Evolutionary conservation across 2,329 filamentous ascomycete species (phyloP), one percentile per base, ranked within the genome.

Genomic region (Leptoxyphium fumago): DNA sequence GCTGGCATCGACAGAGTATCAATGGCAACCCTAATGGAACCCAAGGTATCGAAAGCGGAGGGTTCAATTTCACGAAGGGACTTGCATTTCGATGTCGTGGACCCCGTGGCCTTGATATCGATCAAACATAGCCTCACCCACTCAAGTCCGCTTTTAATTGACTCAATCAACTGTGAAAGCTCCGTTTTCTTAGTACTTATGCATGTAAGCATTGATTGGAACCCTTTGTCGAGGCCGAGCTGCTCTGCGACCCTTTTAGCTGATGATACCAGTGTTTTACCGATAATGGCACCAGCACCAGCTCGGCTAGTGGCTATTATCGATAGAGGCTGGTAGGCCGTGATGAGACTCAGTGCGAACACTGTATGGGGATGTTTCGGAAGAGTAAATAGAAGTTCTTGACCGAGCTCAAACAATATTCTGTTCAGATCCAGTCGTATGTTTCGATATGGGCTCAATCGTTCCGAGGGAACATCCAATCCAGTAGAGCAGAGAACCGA

Each of bases 251-350:
- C 43, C 5, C 39, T 29, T n/a, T 47, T 45, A 11, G 45, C 45
- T 14, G 46, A 29, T 1, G 45, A 41, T 4, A 43, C 41, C 18
- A 44, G 45, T 7, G 49, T 26, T 7, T 42, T 40, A 10, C 44
- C 44, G 30, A 41, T 49, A 10, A 50, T 29, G 6, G 46, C 43
- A 13, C 39, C 28, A 4, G 46, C 18, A 10, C 46, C 48, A n/a
- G 48, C 41, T 11, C 29, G 34, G 10, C 17, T 46, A 7, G 29
- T 30, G 4, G 28, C 41, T 13, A 46, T 42, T 1, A 50, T 13
- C 11, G 45, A 40, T 17, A 44, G 5, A n/a, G 48, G 48, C 26
- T 42, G 43, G 41, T 50, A 50, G 28, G 21, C 40, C 1, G 43
- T 18, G 38, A 49, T 32, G 2, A 48, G 41, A 11, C 43, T 41